A percentile compares a stretch with the other conserved stretches of the same genome.
Evolutionary conservation across 2,329 filamentous ascomycete species (phyloP).

Genomic region (Fusarium sp.): DNA sequence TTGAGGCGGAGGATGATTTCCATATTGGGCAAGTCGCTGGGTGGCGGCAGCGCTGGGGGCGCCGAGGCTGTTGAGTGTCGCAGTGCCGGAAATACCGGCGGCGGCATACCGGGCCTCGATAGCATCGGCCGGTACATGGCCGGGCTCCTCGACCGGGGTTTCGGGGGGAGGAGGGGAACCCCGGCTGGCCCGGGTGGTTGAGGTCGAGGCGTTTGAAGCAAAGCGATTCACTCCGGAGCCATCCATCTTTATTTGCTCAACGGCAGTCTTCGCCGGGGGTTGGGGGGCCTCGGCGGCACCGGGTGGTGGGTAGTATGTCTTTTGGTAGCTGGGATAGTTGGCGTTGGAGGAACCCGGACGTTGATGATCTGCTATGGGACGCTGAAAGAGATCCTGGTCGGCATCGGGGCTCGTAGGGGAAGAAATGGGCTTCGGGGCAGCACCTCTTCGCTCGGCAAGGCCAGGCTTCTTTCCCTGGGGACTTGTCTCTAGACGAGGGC

Average conservation of each 20-base stretch:
- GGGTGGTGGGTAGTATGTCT: conserved; percentile 72
- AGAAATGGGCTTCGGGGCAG: conserved; percentile 84
- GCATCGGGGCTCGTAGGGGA: conserved; percentile 83
- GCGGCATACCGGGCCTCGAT: conserved; percentile 94
- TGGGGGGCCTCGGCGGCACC: conserved; percentile 52
- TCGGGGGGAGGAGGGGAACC: conserved; percentile 96
- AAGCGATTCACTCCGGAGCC: conserved; percentile 71
- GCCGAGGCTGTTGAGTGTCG: conserved; percentile 80
- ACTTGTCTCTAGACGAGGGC: conserved; percentile 66
- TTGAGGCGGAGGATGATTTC: conserved; percentile 53
- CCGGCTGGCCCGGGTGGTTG: conserved; percentile 89
- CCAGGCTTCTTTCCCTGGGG: conserved; percentile 70
- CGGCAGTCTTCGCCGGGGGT: conserved; percentile 36
- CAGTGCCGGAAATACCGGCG: conserved; percentile 87
- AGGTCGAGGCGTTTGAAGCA: conserved; percentile 88
- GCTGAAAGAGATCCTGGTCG: conserved; percentile 85
- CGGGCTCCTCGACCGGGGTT: conserved; percentile 83
- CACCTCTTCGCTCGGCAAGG: conserved; percentile 84
- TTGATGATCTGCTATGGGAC: conserved; percentile 62
- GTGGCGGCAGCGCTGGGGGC: conserved; percentile 82
- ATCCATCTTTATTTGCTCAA: conserved; percentile 47
- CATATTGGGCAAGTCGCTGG: conserved; percentile 85
- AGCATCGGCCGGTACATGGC: conserved; percentile 77
- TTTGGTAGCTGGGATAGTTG: conserved; percentile 64
- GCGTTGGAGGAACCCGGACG: conserved; percentile 55